A percentile compares a stretch with the other conserved stretches of the same genome.
Conservation (phyloP, 805 yeast species). For the Sugiyamaella mastotermitis region DNA sequence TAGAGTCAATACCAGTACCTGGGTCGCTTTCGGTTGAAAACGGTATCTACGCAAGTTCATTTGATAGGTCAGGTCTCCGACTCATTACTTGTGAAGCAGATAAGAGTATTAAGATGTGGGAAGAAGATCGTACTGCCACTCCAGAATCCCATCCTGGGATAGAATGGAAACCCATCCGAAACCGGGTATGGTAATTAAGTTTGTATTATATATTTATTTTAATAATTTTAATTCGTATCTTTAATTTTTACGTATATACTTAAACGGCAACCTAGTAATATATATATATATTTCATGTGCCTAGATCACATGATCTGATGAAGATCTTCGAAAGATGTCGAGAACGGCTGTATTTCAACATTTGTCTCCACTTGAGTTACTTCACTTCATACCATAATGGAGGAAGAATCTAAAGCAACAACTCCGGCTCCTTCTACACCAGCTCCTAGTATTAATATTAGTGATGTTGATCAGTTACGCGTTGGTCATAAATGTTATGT, state of each 20-base stretch:
- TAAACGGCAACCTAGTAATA: too few relatives aligned
- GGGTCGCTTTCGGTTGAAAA: constrained; percentile 65
- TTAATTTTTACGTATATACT: too few relatives aligned
- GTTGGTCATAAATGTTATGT: constrained; percentile 78
- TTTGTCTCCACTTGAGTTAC: too few relatives aligned
- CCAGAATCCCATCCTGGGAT: constrained; percentile 34
- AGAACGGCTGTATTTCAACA: not conserved
- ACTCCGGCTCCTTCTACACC: constrained; percentile 7
- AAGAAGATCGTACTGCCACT: constrained; percentile 35
- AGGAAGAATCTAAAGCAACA: not conserved
- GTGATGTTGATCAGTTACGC: constrained; percentile 30
- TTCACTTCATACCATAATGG: not conserved
- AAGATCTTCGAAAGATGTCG: not conserved
- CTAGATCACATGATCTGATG: too few relatives aligned
- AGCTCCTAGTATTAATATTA: constrained; percentile 24
- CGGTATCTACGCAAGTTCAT: constrained; percentile 63
- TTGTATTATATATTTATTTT: too few relatives aligned
- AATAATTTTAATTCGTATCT: too few relatives aligned
- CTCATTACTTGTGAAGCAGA: constrained; percentile 88
- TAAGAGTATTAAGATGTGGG: constrained; percentile 63
- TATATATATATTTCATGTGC: too few relatives aligned
- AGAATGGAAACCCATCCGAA: constrained; percentile 34
- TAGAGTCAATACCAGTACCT: constrained; percentile 50
- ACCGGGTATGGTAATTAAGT: too few relatives aligned
- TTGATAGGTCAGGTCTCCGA: constrained; percentile 76